Conservation (phyloP, 345 rosid species). For the Luvunga scandens region DNA sequence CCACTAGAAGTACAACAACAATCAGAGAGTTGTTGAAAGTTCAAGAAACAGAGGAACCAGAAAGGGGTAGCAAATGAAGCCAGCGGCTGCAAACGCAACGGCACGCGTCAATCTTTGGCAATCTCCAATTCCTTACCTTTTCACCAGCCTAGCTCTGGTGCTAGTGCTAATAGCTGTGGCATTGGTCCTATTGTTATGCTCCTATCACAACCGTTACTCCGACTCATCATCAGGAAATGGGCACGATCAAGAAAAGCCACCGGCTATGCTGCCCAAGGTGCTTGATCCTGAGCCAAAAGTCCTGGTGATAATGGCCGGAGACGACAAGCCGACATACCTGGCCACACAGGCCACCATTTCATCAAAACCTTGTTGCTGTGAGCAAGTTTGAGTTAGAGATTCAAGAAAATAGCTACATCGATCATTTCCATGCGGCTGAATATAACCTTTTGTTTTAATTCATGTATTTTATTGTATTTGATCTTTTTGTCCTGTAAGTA, state of each 20-base stretch:
- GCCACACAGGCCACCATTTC: conserved; percentile 35
- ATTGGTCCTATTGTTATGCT: conserved; percentile 33
- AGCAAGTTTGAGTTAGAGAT: conserved; percentile 10
- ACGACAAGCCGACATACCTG: conserved; percentile 45
- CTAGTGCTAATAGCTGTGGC: conserved; percentile 35
- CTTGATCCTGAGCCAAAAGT: conserved; percentile 36
- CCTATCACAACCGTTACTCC: conserved; percentile 20
- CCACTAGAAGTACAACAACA: not conserved
- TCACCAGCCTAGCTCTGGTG: conserved; percentile 38
- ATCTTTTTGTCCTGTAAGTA: not conserved
- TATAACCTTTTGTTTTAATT: not conserved
- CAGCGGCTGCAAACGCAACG: conserved; percentile 1
- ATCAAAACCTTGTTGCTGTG: conserved; percentile 20
- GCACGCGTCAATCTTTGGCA: conserved; percentile 33
- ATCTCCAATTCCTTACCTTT: conserved; percentile 48
- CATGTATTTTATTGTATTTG: not conserved
- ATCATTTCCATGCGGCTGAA: not conserved
- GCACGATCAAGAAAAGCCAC: not conserved
- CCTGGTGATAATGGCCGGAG: conserved; percentile 60
- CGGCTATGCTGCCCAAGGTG: not conserved
- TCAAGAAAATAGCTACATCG: not conserved
- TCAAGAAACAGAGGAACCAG: not conserved
- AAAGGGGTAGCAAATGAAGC: not conserved
- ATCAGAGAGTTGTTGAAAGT: not conserved
- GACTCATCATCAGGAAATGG: not conserved